Evolutionary conservation across 345 rosid species (phyloP).

Genomic region (Pistacia vera): DNA sequence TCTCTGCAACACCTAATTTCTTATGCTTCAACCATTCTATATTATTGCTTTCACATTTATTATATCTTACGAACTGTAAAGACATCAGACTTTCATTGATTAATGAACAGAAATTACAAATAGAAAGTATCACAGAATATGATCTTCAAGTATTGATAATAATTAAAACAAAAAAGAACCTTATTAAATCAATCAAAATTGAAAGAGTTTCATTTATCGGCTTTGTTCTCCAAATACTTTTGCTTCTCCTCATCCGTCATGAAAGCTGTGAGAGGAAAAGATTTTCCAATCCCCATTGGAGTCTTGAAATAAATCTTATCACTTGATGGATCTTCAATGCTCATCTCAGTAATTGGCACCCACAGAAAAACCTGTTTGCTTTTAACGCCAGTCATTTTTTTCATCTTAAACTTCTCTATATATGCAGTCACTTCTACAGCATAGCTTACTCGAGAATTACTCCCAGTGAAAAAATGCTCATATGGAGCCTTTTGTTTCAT

Average conservation of each 20-base stretch:
- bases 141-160: no score
- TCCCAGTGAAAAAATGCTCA: slow-evolving; percentile 72
- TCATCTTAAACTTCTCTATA: slow-evolving; percentile 80
- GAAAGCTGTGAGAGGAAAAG: slow-evolving; percentile 71
- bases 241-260: slow-evolving; percentile 71
- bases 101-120: no score
- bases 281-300: slow-evolving; percentile 88
- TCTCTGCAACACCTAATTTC: no score
- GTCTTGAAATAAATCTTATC: slow-evolving; percentile 74
- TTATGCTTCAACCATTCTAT: no score
- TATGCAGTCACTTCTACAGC: slow-evolving; percentile 77
- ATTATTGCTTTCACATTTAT: no score
- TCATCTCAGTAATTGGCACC: slow-evolving; percentile 90
- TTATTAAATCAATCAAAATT: not conserved
- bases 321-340: slow-evolving; percentile 50
- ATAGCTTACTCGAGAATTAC: slow-evolving; percentile 68
- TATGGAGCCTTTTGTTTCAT: slow-evolving; percentile 77
- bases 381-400: slow-evolving; percentile 90
- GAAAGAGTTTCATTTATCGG: slow-evolving; percentile 12
- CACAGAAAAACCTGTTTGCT: slow-evolving; percentile 84
- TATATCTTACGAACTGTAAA: no score
- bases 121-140: no score
- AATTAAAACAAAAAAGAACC: not conserved
- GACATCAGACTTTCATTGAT: no score
- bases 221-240: slow-evolving; percentile 38